Percentiles rank a stretch among this genome's conserved stretches.
phyloP scores from a whole-genome alignment of 169 alveolate genomes.

The Cystoisospora suis region DNA sequence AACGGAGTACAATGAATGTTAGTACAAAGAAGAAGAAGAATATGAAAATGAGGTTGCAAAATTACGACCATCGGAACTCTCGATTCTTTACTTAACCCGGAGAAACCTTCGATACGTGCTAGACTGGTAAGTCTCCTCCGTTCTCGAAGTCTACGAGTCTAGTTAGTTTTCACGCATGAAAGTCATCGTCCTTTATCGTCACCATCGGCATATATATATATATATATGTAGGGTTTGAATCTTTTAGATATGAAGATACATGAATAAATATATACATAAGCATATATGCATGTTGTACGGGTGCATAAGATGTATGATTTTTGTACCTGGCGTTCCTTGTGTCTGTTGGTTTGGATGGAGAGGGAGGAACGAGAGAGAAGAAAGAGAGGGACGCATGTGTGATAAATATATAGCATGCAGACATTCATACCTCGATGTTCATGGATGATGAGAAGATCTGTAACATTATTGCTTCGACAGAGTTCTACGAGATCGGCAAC shows the following conservation, averaged over 20 bases:
- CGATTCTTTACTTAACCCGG: too few relatives aligned
- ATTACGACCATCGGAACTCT: too few relatives aligned
- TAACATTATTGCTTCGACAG: conserved; percentile 91
- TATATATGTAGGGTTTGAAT: background rate
- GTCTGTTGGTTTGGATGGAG: background rate
- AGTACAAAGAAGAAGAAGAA: too few relatives aligned
- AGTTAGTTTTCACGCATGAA: background rate
- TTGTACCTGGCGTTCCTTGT: too few relatives aligned
- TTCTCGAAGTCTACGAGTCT: background rate
- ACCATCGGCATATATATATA: background rate
- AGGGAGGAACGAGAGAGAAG: background rate
- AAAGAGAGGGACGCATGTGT: background rate
- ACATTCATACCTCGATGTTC: conserved; percentile 89
- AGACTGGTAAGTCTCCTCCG: background rate
- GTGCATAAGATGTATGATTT: too few relatives aligned
- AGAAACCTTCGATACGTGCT: too few relatives aligned
- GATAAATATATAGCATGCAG: background rate
- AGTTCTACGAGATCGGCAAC: conserved; percentile 93
- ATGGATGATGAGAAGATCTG: conserved; percentile 93
- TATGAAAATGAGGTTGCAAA: too few relatives aligned
- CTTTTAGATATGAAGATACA: background rate
- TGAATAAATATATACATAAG: too few relatives aligned
- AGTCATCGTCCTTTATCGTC: background rate
- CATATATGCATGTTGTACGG: background rate
- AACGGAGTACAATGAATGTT: too few relatives aligned